A percentile compares a stretch with the other conserved stretches of the same genome.
Conservation (phyloP, 2,329 filamentous ascomycete genomes). For the Fusarium solani-melongenae region DNA sequence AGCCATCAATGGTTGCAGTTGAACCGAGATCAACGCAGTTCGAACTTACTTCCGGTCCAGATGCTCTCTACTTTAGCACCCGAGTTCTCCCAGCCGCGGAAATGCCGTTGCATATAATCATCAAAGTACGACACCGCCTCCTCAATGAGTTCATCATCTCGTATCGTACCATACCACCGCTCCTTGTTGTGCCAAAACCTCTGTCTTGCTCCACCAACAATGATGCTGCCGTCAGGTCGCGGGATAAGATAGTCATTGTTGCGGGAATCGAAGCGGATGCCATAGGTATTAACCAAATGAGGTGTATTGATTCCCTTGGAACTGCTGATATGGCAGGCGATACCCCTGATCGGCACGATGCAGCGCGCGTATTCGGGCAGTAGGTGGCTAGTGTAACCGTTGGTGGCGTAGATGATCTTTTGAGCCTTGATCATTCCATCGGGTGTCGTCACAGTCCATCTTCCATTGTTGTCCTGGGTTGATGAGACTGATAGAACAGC, state of each 20-base stretch:
- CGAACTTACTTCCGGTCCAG: conserved; percentile 43
- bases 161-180: conserved; percentile 57
- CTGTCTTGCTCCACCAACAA: conserved; percentile 45
- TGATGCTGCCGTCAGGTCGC: conserved; percentile 54
- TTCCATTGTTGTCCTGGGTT: not conserved
- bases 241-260: conserved; percentile 54
- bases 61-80: conserved; percentile 46
- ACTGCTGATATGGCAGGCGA: conserved; percentile 44
- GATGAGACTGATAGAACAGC: not conserved
- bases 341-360: conserved; percentile 71
- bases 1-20: not conserved
- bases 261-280: conserved; percentile 29
- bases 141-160: conserved; percentile 58
- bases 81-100: conserved; percentile 60
- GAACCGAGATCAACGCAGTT: too few species aligned
- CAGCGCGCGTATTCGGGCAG: conserved; percentile 67
- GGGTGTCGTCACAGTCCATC: not conserved
- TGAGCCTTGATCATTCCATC: conserved; percentile 62
- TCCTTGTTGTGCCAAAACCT: conserved; percentile 48
- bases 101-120: conserved; percentile 59
- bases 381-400: conserved; percentile 73
- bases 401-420: conserved; percentile 72
- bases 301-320: conserved; percentile 32
- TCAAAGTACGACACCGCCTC: conserved; percentile 57
- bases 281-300: conserved; percentile 41